Conservation (phyloP, 78 protist species). For the Dictyostelium purpureum region DNA sequence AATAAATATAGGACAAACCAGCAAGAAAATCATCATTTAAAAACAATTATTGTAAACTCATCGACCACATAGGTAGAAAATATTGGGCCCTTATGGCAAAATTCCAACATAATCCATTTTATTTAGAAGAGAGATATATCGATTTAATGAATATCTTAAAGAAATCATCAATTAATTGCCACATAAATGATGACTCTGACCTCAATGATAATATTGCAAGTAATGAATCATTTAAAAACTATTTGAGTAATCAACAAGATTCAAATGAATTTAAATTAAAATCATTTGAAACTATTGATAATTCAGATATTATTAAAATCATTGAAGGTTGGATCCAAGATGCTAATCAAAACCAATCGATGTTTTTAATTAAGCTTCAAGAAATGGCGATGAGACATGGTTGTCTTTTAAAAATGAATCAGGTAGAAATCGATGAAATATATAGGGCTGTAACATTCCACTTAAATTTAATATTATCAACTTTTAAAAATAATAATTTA, state of each 20-base stretch:
- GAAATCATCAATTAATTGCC: conserved; percentile 26
- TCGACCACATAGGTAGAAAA: conserved; percentile 1
- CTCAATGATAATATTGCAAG: background rate
- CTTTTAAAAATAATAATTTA: conserved; percentile 11
- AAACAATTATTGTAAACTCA: background rate
- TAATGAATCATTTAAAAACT: background rate
- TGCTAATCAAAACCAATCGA: background rate
- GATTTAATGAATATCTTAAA: background rate
- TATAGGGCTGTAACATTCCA: conserved; percentile 9
- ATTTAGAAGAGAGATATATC: conserved; percentile 32
- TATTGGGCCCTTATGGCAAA: conserved; percentile 47
- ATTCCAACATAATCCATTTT: conserved; percentile 45
- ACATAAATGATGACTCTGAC: background rate
- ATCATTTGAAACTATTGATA: background rate
- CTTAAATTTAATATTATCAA: background rate
- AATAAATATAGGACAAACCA: conserved; percentile 3
- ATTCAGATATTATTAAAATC: background rate
- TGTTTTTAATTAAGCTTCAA: conserved; percentile 9
- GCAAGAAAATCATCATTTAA: background rate
- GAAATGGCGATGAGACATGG: conserved; percentile 43
- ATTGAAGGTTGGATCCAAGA: background rate
- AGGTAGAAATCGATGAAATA: conserved; percentile 19
- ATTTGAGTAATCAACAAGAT: too few species aligned
- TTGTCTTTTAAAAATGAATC: conserved; percentile 41
- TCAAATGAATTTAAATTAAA: too few species aligned